These are phyloP conservation scores for Pseudogymnoascus pannorum DNA, from an alignment of 2,329 filamentous ascomycete genomes.

Conservation along the genomic window DNA sequence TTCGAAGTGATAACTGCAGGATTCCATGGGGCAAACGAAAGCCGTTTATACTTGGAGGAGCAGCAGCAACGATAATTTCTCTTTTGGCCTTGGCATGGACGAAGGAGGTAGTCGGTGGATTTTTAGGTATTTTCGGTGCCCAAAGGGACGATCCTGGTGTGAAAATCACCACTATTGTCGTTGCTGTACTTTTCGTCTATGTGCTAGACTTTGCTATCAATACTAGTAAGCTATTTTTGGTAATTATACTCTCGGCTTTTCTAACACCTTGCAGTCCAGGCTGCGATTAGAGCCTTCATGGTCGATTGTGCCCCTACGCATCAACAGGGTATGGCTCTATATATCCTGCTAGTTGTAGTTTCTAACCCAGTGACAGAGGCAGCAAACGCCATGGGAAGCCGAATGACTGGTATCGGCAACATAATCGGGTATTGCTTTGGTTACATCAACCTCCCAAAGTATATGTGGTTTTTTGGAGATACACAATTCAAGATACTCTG, in stretches of 20 bases:
- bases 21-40: constrained; percentile 69
- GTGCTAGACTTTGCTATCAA: constrained; percentile 92
- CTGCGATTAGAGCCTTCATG: constrained; percentile 83
- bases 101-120: constrained; percentile 60
- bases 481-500: constrained; percentile 93
- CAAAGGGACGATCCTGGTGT: constrained; percentile 57
- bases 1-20: constrained; percentile 72
- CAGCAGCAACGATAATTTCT: constrained; percentile 57
- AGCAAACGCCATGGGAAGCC: constrained; percentile 90
- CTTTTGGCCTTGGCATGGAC: constrained; percentile 69
- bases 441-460: constrained; percentile 68
- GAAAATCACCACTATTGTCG: constrained; percentile 60
- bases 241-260: background rate
- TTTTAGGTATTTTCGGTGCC: constrained; percentile 64
- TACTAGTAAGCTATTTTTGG: constrained; percentile 50
- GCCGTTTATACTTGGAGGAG: constrained; percentile 71
- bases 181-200: constrained; percentile 82
- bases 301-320: constrained; percentile 88
- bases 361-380: constrained; percentile 45
- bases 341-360: background rate
- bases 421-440: constrained; percentile 86
- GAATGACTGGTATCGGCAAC: constrained; percentile 79
- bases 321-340: constrained; percentile 55
- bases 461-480: constrained; percentile 72
- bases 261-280: constrained; percentile 57